phyloP scores from a whole-genome alignment of 2,329 filamentous ascomycete species.

The Cladosporium sp. region DNA sequence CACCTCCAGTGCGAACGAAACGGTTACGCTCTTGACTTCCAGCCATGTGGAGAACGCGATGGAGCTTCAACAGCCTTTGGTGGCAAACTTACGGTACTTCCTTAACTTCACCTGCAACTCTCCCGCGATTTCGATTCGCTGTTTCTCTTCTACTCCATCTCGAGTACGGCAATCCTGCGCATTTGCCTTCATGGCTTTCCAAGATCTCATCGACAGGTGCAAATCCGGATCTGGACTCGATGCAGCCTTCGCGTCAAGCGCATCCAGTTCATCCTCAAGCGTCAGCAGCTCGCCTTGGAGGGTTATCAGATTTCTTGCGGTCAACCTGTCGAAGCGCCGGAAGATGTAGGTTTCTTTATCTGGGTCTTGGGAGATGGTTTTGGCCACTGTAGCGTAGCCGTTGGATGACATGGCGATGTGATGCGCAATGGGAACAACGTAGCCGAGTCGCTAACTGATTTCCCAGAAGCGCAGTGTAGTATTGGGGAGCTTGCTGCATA shows the following conservation, averaged over 20 bases:
- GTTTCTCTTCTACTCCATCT: background rate
- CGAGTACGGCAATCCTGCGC: background rate
- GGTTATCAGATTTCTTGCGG: slow-evolving; percentile 10
- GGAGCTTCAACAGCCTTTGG: background rate
- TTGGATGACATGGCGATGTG: background rate
- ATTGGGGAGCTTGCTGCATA: too few species aligned
- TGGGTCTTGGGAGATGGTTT: slow-evolving; percentile 12
- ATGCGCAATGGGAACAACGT: too few species aligned
- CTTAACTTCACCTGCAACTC: background rate
- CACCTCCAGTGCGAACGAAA: too few species aligned
- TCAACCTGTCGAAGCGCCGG: slow-evolving; percentile 13
- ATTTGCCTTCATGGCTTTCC: background rate
- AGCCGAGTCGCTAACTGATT: too few species aligned
- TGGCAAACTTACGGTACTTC: background rate
- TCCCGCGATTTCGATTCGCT: background rate
- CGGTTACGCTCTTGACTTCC: background rate
- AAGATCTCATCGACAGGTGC: background rate
- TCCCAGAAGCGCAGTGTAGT: too few species aligned
- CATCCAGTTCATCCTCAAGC: slow-evolving; percentile 8
- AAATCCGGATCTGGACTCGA: background rate
- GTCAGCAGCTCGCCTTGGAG: slow-evolving; percentile 13
- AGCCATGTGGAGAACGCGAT: background rate
- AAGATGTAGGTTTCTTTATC: slow-evolving; percentile 16
- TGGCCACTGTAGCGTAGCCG: slow-evolving; percentile 11
- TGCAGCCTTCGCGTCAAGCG: background rate